Percentiles rank a stretch among this genome's conserved stretches.
Conservation (phyloP, 2,329 filamentous ascomycete genomes). For the Thyridium curvatum region DNA sequence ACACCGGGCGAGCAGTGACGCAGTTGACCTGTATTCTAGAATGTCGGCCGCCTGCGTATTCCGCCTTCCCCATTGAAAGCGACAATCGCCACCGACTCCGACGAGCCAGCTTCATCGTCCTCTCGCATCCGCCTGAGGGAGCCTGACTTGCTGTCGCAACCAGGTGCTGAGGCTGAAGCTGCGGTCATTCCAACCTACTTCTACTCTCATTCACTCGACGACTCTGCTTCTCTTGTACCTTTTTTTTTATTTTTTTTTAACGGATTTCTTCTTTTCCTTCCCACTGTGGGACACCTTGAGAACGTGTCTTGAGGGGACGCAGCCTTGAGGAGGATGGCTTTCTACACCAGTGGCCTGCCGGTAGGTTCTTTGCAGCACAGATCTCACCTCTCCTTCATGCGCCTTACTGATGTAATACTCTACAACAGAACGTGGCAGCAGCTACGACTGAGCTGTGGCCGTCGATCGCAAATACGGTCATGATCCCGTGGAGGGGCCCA, state of each 20-base stretch:
- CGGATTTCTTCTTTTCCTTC: not conserved
- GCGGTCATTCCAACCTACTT: too few relatives aligned
- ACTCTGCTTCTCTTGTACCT: constrained; percentile 2
- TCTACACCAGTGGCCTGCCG: constrained; percentile 7
- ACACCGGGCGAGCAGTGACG: too few relatives aligned
- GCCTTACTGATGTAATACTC: constrained; percentile 4
- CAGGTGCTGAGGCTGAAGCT: too few relatives aligned
- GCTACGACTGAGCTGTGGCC: constrained; percentile 38
- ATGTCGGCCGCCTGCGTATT: too few relatives aligned
- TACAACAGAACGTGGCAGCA: constrained; percentile 31
- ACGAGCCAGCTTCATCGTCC: too few relatives aligned
- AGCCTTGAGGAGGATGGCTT: constrained; percentile 1
- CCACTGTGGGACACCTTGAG: too few relatives aligned
- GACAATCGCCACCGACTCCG: too few relatives aligned
- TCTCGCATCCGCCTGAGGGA: too few relatives aligned
- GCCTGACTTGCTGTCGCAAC: too few relatives aligned
- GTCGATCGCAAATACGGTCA: constrained; percentile 33
- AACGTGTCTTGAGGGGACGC: not conserved
- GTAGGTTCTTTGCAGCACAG: not conserved
- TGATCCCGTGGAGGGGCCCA: constrained; percentile 24
- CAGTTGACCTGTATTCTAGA: too few relatives aligned
- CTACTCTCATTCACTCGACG: not conserved
- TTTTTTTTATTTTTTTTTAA: not conserved
- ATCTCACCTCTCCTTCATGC: constrained; percentile 7
- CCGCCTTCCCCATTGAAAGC: too few relatives aligned